A percentile compares a stretch with the other conserved stretches of the same genome.
Conservation (phyloP, 2,329 filamentous ascomycete genomes). For the Camillea tinctor region DNA sequence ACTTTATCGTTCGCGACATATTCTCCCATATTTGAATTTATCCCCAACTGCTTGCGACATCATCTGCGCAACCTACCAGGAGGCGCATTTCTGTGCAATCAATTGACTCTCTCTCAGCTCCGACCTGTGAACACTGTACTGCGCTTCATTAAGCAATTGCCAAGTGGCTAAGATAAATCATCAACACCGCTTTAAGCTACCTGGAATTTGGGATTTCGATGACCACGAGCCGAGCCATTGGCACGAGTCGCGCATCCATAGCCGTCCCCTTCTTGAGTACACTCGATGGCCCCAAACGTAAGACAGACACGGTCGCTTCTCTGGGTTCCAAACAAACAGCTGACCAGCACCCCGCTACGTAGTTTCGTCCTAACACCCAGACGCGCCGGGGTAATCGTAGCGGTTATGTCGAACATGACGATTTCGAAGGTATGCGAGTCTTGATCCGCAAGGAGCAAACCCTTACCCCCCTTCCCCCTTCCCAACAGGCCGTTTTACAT, state of each 20-base stretch:
- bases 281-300: conserved; percentile 29
- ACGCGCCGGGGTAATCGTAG: conserved; percentile 57
- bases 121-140: background rate
- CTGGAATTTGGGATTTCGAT: background rate
- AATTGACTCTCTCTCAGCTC: background rate
- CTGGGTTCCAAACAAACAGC: background rate
- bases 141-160: background rate
- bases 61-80: background rate
- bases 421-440: conserved; percentile 52
- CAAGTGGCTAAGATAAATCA: background rate
- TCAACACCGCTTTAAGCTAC: background rate
- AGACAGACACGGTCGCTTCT: background rate
- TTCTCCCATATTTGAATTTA: background rate
- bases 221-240: background rate
- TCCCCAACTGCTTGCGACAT: background rate
- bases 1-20: background rate
- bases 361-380: conserved; percentile 37
- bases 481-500: too few species aligned
- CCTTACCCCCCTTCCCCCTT: background rate
- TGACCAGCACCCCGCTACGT: background rate
- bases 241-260: background rate
- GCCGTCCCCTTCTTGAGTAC: conserved; percentile 1
- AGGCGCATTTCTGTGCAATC: background rate
- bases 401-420: conserved; percentile 59
- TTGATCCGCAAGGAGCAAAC: background rate